These are phyloP conservation scores for Physaria fendleri DNA, from an alignment of 345 rosid genomes.

Conservation along the genomic window DNA sequence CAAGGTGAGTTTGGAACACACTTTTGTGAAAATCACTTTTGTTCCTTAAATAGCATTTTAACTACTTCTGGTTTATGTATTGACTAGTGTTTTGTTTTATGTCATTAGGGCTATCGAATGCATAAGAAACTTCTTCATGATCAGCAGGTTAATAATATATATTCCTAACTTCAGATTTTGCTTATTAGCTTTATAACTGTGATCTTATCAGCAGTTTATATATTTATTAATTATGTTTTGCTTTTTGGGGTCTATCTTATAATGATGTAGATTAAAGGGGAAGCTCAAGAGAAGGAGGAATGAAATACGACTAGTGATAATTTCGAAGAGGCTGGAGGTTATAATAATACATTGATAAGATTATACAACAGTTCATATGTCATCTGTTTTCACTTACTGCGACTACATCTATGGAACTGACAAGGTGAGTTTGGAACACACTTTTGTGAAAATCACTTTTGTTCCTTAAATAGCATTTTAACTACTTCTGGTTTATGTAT, in stretches of 20 bases:
- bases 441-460: not conserved
- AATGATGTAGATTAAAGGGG: not conserved
- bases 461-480: not conserved
- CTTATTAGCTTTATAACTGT: not conserved
- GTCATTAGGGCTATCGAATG: conserved; percentile 22
- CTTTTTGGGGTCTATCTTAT: not conserved
- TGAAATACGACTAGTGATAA: not conserved
- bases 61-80: not conserved
- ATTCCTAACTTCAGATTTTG: not conserved
- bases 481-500: not conserved
- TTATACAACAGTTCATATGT: no score
- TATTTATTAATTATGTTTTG: not conserved
- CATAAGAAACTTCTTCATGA: conserved; percentile 25
- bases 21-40: not conserved
- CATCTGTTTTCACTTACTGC: conserved; percentile 85
- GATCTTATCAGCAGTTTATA: not conserved
- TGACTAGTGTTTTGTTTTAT: not conserved
- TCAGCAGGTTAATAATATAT: conserved; percentile 13
- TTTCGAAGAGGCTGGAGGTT: not conserved
- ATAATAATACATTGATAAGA: not conserved
- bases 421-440: conserved; percentile 37
- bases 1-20: conserved; percentile 37
- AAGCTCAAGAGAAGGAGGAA: conserved; percentile 7
- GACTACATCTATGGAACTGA: conserved; percentile 80
- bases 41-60: not conserved